A percentile compares a stretch with the other conserved stretches of the same genome.
Conservation (phyloP, 768 basidiomycete genomes). For the Lactarius quietus region DNA sequence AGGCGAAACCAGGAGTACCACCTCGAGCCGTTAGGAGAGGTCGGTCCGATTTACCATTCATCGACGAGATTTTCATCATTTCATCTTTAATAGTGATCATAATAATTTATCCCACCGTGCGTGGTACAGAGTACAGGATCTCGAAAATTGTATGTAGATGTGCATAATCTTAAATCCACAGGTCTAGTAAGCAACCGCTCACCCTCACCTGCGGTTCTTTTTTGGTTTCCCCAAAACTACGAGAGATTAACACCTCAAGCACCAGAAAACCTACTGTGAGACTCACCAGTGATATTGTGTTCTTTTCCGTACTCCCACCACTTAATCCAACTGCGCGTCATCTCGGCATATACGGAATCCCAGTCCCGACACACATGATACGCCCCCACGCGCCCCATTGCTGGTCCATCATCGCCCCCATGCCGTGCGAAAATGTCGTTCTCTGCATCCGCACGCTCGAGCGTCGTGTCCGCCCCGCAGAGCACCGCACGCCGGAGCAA, state of each 20-base stretch:
- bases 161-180: not conserved
- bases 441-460: constrained; percentile 31
- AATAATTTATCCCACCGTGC: not conserved
- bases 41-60: not conserved
- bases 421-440: constrained; percentile 24
- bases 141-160: not conserved
- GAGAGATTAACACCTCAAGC: not conserved
- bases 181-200: not conserved
- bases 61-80: not conserved
- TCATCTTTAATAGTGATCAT: not conserved
- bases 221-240: constrained; percentile 6
- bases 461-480: constrained; percentile 38
- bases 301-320: constrained; percentile 19
- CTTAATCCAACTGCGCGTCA: constrained; percentile 6
- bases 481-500: constrained; percentile 39
- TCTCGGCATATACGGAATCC: constrained; percentile 29
- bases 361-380: constrained; percentile 36
- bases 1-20: constrained; percentile 1
- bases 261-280: not conserved
- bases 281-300: constrained; percentile 4
- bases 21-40: not conserved
- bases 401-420: not conserved
- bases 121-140: not conserved
- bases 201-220: not conserved
- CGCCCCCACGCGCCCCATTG: constrained; percentile 33